phyloP scores from a whole-genome alignment of 257 asterid species.

The Sherardia arvensis region DNA sequence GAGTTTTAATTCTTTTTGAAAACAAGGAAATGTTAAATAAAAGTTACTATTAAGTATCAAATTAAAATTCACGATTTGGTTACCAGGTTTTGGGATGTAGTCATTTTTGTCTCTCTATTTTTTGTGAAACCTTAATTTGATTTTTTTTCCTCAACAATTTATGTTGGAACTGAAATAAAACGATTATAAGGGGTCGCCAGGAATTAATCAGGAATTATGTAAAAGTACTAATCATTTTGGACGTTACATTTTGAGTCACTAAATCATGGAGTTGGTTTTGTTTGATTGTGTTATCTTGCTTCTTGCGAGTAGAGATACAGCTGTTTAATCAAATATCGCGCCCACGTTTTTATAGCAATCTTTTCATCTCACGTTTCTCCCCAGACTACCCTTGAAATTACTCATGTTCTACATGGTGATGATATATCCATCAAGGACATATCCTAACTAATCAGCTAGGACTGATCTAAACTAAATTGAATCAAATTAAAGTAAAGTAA shows the following conservation, averaged over 20 bases:
- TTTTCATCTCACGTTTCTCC: not conserved
- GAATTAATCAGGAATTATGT: not conserved
- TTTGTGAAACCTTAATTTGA: too few species aligned
- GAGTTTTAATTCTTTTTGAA: too few species aligned
- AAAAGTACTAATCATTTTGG: constrained; percentile 3
- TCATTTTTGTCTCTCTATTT: too few species aligned
- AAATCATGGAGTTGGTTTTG: not conserved
- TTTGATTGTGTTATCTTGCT: not conserved
- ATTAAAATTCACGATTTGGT: too few species aligned
- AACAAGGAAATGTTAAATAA: too few species aligned
- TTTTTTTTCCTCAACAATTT: too few species aligned
- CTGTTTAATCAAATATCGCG: not conserved
- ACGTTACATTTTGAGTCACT: constrained; percentile 5
- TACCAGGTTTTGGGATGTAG: too few species aligned
- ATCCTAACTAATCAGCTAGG: too few species aligned
- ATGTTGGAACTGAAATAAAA: not conserved
- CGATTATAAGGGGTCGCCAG: not conserved
- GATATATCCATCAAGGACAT: too few species aligned
- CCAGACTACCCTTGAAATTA: not conserved
- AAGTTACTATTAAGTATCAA: too few species aligned
- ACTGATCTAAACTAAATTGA: too few species aligned
- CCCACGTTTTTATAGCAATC: not conserved
- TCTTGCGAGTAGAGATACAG: not conserved
- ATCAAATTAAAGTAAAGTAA: too few species aligned
- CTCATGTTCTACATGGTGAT: not conserved